Evolutionary conservation across 331 rosid species (phyloP).

Genomic region (Acacia concinna): DNA sequence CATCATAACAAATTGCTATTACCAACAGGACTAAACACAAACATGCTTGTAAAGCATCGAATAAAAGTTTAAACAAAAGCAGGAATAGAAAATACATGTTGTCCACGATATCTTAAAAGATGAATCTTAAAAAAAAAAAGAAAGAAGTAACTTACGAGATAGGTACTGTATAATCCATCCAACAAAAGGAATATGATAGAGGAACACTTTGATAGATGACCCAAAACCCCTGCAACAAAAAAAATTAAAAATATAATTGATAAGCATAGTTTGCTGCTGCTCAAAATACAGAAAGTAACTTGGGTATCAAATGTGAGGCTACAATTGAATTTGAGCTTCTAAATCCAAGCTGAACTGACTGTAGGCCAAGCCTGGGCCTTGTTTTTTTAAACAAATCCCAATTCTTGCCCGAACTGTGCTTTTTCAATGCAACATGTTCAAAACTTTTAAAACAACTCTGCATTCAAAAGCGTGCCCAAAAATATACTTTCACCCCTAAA

Average conservation of each 20-base stretch:
- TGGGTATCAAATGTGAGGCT: background rate
- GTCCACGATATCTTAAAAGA: slow-evolving; percentile 18
- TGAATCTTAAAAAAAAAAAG: background rate
- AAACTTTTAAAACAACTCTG: background rate
- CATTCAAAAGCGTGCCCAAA: background rate
- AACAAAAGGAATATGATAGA: slow-evolving; percentile 75
- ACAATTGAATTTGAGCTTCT: background rate
- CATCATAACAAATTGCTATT: background rate
- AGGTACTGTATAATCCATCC: slow-evolving; percentile 81
- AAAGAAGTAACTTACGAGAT: slow-evolving; percentile 72
- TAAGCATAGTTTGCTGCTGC: background rate
- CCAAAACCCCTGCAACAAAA: slow-evolving; percentile 76
- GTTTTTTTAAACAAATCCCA: background rate
- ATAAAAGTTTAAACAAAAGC: background rate
- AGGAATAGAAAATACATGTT: background rate
- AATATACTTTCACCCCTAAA: background rate
- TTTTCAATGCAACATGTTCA: background rate
- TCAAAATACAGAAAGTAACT: background rate
- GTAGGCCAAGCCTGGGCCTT: background rate
- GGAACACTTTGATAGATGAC: slow-evolving; percentile 79
- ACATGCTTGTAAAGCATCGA: background rate
- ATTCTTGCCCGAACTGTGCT: background rate
- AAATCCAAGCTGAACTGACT: background rate
- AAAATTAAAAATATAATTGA: slow-evolving; percentile 32
- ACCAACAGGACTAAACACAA: background rate